Conservation (phyloP, 1,284 basidiomycete genomes). For the Polyporus tsugae region DNA sequence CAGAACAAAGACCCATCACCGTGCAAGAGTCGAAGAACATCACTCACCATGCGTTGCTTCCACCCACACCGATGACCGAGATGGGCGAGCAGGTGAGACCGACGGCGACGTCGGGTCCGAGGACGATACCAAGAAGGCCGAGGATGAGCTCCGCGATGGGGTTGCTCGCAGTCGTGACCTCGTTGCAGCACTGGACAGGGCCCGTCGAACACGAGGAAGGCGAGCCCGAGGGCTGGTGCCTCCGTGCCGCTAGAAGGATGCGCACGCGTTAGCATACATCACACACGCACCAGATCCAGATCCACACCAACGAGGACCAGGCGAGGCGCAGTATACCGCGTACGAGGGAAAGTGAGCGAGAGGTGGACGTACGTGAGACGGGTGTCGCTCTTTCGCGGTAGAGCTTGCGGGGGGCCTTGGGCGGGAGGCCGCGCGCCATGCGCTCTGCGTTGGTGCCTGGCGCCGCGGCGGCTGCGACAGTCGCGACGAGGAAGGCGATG, state of each 20-base stretch:
- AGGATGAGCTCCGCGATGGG: conserved; percentile 26
- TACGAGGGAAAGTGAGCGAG: background rate
- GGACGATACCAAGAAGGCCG: conserved; percentile 35
- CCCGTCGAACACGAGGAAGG: conserved; percentile 38
- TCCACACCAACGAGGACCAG: background rate
- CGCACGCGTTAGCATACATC: background rate
- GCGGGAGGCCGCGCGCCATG: conserved; percentile 33
- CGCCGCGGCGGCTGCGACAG: conserved; percentile 22
- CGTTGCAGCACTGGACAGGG: conserved; percentile 40
- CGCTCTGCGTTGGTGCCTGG: conserved; percentile 32
- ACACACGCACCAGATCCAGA: background rate
- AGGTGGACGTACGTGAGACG: conserved; percentile 17
- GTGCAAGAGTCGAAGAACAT: background rate
- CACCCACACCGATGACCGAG: conserved; percentile 33
- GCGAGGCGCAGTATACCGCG: background rate
- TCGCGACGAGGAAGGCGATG: conserved; percentile 31
- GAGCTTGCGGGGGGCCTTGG: conserved; percentile 27
- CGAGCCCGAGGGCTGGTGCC: conserved; percentile 19
- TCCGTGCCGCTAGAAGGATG: conserved; percentile 12
- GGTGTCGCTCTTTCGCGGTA: conserved; percentile 19
- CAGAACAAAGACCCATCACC: background rate
- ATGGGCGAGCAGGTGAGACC: conserved; percentile 41
- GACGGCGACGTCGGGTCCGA: conserved; percentile 32
- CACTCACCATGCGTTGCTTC: conserved; percentile 32
- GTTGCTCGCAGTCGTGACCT: conserved; percentile 24